Base-by-base conservation (phyloP, 1,139 yeast genomes). In the Yamadazyma conglobata region DNA sequence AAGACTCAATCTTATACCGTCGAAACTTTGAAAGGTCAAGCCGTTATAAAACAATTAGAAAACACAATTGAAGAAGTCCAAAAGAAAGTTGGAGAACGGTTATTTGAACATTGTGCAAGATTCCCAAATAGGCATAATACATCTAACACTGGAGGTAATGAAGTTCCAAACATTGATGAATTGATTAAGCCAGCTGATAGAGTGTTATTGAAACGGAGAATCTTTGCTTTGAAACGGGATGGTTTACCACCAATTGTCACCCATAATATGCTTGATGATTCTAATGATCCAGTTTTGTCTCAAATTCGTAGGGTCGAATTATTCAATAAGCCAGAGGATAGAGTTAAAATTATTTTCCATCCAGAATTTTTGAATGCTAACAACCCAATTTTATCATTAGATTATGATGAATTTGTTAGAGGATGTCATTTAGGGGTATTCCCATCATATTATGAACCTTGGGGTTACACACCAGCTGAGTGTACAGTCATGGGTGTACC, bases 401-500 rank as follows among this genome's bases (percentile, higher is more conserved):
- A 91, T 58, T 91, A 91, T 56, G 98, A 91, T 52, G 98, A 91
- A 56, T 91, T 91, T 60, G 98, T 91, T 22, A 78, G 98, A 49
- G 98, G 98, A 39, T 89, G 97, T 58, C 97, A 91, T 60, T 69
- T 91, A 64, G 98, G 98, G 56, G 95, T 91, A 31, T 91, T 91
- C 80, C 98, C 98, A 30, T 87, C 96, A 0, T 91, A 91, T 62
- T 91, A 91, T 54, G 98, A 91, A 61, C 98, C 98, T 5, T 91
- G 98, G 98, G 98, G 98, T 21, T 91, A 91, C 60, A 91, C 98
- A 5, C 98, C 98, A 8, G 97, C 97, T 8, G 98, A 91, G 58
- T 91, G 98, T 68, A 91, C 98, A 1, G 98, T 91, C 21, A 91
- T 91, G 98, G 98, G 98, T 39, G 95, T 91, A 35, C 98, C 98